Evolutionary conservation across 2,329 filamentous ascomycete genomes (phyloP).

Genomic region (Calonectria leucothoes): DNA sequence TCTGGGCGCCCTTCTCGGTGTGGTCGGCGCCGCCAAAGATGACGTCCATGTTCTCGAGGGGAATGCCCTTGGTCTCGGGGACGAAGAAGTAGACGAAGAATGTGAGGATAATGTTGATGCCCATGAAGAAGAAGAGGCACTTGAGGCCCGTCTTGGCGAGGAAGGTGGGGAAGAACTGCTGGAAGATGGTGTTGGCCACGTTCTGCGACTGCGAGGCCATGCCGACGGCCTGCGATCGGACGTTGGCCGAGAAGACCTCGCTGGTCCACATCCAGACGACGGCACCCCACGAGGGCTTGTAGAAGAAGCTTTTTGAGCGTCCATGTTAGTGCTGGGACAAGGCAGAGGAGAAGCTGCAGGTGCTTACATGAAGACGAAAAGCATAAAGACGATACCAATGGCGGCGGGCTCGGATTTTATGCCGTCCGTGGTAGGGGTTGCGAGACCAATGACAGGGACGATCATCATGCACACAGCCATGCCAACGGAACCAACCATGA

Average conservation of each 20-base stretch:
- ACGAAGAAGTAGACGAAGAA: conserved; percentile 63
- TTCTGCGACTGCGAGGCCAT: conserved; percentile 73
- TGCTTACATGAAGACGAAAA: conserved; percentile 68
- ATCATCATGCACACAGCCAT: conserved; percentile 79
- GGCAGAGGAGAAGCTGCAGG: no score
- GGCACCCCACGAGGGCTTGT: conserved; percentile 78
- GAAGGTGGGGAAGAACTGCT: conserved; percentile 78
- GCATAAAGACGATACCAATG: conserved; percentile 75
- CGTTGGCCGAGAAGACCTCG: conserved; percentile 77
- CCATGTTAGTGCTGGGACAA: neutral
- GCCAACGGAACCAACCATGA: conserved; percentile 75
- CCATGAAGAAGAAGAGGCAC: conserved; percentile 51
- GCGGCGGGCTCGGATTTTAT: conserved; percentile 69
- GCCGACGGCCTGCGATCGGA: conserved; percentile 77
- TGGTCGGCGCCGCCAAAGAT: conserved; percentile 61
- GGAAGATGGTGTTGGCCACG: conserved; percentile 74
- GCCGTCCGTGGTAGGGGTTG: conserved; percentile 64
- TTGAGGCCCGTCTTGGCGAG: conserved; percentile 64
- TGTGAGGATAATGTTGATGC: conserved; percentile 57
- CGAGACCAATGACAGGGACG: conserved; percentile 58
- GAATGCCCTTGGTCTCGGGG: conserved; percentile 65
- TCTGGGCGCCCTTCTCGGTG: conserved; percentile 43
- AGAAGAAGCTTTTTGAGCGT: conserved; percentile 60
- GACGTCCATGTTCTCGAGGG: conserved; percentile 72
- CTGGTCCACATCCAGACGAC: conserved; percentile 79